phyloP scores from a whole-genome alignment of 192 early-diverging fungal genomes.

The Lunasporangiospora selenospora region DNA sequence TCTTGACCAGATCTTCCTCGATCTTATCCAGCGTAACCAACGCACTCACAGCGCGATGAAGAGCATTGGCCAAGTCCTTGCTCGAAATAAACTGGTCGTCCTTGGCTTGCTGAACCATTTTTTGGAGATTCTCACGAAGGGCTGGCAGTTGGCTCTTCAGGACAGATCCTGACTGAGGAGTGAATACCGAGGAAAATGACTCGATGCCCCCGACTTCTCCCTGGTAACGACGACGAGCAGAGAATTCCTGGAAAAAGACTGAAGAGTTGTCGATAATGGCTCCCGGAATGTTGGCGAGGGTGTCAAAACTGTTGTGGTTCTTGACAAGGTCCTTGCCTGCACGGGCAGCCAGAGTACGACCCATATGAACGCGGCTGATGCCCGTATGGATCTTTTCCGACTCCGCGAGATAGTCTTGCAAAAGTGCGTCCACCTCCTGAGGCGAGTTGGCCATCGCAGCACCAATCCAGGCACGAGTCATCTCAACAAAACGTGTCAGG shows the following conservation, averaged over 20 bases:
- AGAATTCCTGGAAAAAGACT: conserved; percentile 60
- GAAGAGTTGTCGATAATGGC: conserved; percentile 57
- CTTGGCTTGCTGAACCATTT: conserved; percentile 50
- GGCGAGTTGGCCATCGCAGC: conserved; percentile 66
- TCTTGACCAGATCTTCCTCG: conserved; percentile 77
- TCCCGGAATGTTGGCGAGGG: conserved; percentile 17
- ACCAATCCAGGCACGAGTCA: conserved; percentile 72
- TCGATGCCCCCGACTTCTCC: conserved; percentile 53
- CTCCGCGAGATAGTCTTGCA: conserved; percentile 72
- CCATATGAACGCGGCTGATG: conserved; percentile 67
- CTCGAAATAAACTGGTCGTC: conserved; percentile 47
- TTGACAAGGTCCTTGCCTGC: conserved; percentile 33
- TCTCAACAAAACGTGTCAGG: conserved; percentile 61
- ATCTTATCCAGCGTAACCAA: conserved; percentile 48
- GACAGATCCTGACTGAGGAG: conserved; percentile 17
- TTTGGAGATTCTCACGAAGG: conserved; percentile 40
- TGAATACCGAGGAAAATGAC: conserved; percentile 16
- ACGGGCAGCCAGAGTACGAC: conserved; percentile 66
- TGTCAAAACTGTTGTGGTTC: conserved; percentile 30
- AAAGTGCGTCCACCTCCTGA: conserved; percentile 69
- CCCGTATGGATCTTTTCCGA: conserved; percentile 61
- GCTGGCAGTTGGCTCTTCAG: conserved; percentile 43
- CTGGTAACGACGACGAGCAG: conserved; percentile 54
- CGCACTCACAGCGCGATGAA: conserved; percentile 61
- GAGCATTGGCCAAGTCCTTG: conserved; percentile 52